Evolutionary conservation across 306 rosid species (phyloP).

Genomic region (Quercus aquifolioides): DNA sequence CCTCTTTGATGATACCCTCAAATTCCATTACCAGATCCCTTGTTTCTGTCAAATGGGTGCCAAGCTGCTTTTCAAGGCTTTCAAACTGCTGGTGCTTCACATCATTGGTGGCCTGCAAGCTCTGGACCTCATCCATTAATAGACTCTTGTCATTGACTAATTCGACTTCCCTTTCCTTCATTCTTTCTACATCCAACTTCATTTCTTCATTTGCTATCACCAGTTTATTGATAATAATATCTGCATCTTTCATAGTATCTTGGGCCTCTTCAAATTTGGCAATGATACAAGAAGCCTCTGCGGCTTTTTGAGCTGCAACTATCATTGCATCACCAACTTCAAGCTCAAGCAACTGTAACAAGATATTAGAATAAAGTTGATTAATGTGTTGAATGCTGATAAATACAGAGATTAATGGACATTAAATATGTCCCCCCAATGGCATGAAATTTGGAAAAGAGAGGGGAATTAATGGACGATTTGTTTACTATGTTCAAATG

Average conservation of each 20-base stretch:
- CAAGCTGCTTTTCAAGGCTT: slow-evolving; percentile 38
- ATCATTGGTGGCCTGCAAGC: slow-evolving; percentile 51
- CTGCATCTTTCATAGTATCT: slow-evolving; percentile 70
- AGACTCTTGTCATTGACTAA: slow-evolving; percentile 44
- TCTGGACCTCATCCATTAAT: slow-evolving; percentile 55
- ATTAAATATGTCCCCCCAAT: not conserved
- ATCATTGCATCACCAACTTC: slow-evolving; percentile 77
- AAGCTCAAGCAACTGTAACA: slow-evolving; percentile 57
- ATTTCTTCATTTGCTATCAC: slow-evolving; percentile 64
- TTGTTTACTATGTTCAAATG: too few species aligned
- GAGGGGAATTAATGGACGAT: not conserved
- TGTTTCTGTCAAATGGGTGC: slow-evolving; percentile 51
- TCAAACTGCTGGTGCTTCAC: slow-evolving; percentile 48
- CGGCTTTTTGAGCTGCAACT: slow-evolving; percentile 62
- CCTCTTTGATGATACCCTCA: slow-evolving; percentile 53
- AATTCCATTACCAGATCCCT: slow-evolving; percentile 47
- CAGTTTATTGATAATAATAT: slow-evolving; percentile 71
- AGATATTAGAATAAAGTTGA: not conserved
- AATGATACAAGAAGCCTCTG: slow-evolving; percentile 68
- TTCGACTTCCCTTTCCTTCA: slow-evolving; percentile 36
- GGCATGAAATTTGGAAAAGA: not conserved
- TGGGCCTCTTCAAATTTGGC: slow-evolving; percentile 88
- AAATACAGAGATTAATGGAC: not conserved
- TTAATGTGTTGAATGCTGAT: slow-evolving; percentile 3
- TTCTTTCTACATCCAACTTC: slow-evolving; percentile 61